phyloP scores from a whole-genome alignment of 1,284 basidiomycete genomes.

The Microbotryomycetes sp. region DNA sequence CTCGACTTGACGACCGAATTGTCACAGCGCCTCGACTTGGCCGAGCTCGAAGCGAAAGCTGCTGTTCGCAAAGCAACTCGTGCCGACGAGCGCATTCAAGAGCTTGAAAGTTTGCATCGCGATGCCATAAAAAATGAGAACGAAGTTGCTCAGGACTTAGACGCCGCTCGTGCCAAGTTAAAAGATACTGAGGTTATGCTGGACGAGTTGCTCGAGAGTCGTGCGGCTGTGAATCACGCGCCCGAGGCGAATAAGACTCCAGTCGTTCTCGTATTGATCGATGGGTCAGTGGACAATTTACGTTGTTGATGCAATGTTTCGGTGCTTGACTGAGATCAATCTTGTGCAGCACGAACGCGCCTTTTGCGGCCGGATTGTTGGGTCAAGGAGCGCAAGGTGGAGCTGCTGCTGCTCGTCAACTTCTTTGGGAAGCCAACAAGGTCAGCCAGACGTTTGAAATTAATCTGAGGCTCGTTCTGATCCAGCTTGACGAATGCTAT shows the following conservation, averaged over 20 bases:
- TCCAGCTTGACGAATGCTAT: no score
- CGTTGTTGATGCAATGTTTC: background rate
- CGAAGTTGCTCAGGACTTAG: no score
- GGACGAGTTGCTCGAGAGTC: background rate
- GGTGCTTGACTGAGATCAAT: background rate
- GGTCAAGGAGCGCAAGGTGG: background rate
- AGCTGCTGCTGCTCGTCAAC: background rate
- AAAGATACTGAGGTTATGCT: background rate
- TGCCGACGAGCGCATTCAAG: background rate
- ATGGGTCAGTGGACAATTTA: background rate
- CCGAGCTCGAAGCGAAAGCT: background rate
- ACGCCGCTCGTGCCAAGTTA: no score
- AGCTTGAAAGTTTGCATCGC: background rate
- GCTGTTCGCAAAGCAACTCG: background rate
- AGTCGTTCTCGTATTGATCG: background rate
- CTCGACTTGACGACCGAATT: no score
- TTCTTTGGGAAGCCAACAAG: background rate
- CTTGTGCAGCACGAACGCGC: background rate
- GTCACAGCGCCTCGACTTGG: background rate
- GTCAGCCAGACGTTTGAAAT: no score
- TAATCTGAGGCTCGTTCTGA: no score
- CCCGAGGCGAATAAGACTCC: no score
- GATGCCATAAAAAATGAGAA: background rate
- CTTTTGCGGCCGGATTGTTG: background rate
- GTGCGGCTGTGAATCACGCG: no score